Evolutionary conservation across 495 filamentous ascomycete genomes (phyloP), one percentile per base, ranked within the genome.

Genomic region (Elaphomyces granulatus): DNA sequence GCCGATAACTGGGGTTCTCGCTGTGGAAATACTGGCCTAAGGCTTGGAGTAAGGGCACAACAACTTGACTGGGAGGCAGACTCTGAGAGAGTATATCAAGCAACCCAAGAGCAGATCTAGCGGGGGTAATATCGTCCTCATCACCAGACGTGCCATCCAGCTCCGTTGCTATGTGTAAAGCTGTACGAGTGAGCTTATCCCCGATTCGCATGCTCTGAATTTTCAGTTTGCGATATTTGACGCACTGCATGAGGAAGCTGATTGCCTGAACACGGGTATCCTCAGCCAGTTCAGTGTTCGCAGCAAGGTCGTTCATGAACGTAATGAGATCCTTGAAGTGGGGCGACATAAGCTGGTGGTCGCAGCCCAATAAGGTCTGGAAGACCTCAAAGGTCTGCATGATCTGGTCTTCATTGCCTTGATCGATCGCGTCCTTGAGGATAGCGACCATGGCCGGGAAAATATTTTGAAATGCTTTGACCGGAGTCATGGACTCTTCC

Each of bases 311-410:
- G 47, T 87, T 81, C 83, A 98, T 95, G 67, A 96, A 94, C 45
- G 83, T 75, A 34, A 96, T 66, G 20, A 98, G 69, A 52, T 95
- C 82, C 58, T 80, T 81, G 58, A 99, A 87, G 61, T 94, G 86
- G 26, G 71, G 67, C 43, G 77, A 81, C 18, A 95, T 63, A 20
- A 96, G 68, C n/a, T 80, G 71, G 17, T 80, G 77, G 50, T 96
- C 87, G 54, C 83, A 93, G 43, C 83, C 83, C 20, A 98, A 70
- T 43, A 96, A 74, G 21, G 83, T 94, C 63, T 98, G 92, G 72
- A 98, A 94, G 37, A 95, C 87, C 58, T 98, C 90, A 51, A 98
- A 98, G 4, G 80, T 80, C 51, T 88, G 81, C 60, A 84, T 81
- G 36, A 80, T 73, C 44, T 78, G 80, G 47, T 92, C 87, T 44